These are phyloP conservation scores for Tuber indicum DNA, from an alignment of 495 filamentous ascomycete species.

Conservation along the genomic window DNA sequence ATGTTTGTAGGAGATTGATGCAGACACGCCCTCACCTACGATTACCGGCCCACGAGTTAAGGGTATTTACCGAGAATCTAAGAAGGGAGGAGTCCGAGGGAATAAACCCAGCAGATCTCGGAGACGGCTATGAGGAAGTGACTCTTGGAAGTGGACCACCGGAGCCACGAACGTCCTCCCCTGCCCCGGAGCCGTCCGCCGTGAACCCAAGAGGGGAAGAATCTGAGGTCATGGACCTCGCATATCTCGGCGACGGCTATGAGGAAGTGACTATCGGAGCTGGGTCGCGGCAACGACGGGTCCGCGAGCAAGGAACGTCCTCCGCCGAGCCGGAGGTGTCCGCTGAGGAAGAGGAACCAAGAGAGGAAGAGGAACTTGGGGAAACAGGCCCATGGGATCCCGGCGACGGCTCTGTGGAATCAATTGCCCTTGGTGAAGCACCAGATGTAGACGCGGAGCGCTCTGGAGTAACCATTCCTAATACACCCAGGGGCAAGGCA, in stretches of 20 bases:
- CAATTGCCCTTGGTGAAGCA: not conserved
- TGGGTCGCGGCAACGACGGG: too few species aligned
- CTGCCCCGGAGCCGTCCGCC: too few species aligned
- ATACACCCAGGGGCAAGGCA: not conserved
- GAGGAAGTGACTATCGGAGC: not conserved
- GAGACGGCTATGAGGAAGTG: not conserved
- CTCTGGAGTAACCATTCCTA: not conserved
- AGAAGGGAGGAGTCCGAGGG: conserved; percentile 1
- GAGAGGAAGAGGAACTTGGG: not conserved
- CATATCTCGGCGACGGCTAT: not conserved
- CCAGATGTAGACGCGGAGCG: not conserved
- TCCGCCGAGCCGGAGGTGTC: too few species aligned
- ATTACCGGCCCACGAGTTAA: conserved; percentile 10
- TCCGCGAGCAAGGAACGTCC: too few species aligned
- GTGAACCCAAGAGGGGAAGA: too few species aligned
- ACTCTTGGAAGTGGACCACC: too few species aligned
- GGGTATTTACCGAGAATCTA: conserved; percentile 2
- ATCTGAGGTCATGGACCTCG: not conserved
- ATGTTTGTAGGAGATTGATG: conserved; percentile 9
- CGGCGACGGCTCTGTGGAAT: not conserved
- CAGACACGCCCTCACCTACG: conserved; percentile 12
- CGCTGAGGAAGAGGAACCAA: too few species aligned
- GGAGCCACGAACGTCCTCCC: too few species aligned
- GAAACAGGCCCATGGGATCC: not conserved
- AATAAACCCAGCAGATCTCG: not conserved